phyloP scores from a whole-genome alignment of 2,329 filamentous ascomycete species.

The Pyrenophora graminea region DNA sequence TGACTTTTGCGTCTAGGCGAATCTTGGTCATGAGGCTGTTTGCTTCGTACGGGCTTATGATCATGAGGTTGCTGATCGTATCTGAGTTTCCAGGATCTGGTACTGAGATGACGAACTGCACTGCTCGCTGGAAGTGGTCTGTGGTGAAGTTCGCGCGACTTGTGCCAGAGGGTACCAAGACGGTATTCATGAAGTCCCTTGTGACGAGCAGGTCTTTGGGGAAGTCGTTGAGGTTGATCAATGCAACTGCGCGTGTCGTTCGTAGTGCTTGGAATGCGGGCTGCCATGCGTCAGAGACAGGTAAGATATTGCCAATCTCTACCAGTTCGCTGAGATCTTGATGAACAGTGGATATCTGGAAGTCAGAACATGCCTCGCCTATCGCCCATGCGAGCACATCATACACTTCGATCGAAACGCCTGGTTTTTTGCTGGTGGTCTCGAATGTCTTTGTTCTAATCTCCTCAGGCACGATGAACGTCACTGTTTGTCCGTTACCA shows the following conservation, averaged over 20 bases:
- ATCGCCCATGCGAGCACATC: too few relatives aligned
- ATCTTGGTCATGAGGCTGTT: conserved; percentile 55
- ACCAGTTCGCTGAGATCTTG: too few relatives aligned
- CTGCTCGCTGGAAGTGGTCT: too few relatives aligned
- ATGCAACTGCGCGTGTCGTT: conserved; percentile 47
- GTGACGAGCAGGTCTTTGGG: conserved; percentile 54
- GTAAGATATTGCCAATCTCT: too few relatives aligned
- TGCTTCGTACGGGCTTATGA: conserved; percentile 67
- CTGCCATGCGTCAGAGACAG: conserved; percentile 42
- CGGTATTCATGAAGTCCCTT: conserved; percentile 55
- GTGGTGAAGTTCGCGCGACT: conserved; percentile 37
- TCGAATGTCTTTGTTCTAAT: too few relatives aligned
- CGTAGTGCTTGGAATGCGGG: conserved; percentile 54
- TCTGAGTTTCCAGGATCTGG: conserved; percentile 49
- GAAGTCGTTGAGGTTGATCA: conserved; percentile 45
- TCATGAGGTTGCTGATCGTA: conserved; percentile 44
- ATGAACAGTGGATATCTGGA: too few relatives aligned
- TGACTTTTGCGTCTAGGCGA: conserved; percentile 36
- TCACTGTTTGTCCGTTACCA: too few relatives aligned
- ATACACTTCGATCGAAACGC: too few relatives aligned
- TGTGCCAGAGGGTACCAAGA: conserved; percentile 34
- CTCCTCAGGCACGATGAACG: too few relatives aligned
- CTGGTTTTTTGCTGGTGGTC: too few relatives aligned
- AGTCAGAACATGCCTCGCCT: too few relatives aligned
- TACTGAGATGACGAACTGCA: conserved; percentile 41